Percentiles rank a stretch among this genome's conserved stretches.
Conservation (phyloP, 352 stramenopile genomes). For the Globisporangium cystogenes region DNA sequence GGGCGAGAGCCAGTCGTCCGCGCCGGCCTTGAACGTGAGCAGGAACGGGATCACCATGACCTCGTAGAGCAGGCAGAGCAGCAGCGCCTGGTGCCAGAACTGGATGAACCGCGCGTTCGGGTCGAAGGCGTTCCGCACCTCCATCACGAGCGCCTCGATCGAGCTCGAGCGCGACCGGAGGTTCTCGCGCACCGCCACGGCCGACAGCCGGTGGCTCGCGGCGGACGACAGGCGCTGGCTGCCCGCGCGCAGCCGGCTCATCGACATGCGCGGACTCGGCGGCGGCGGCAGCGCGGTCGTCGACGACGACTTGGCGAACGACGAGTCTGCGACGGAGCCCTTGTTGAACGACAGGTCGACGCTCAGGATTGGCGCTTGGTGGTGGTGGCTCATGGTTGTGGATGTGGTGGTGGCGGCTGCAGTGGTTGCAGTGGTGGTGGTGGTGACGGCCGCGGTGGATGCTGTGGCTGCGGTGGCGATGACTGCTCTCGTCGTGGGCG, state of each 20-base stretch:
- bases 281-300: neutral
- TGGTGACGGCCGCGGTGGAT: too few relatives aligned
- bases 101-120: constrained; percentile 48
- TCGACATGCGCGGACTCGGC: constrained; percentile 4
- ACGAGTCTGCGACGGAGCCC: constrained; percentile 1
- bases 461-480: too few relatives aligned
- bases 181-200: constrained; percentile 14
- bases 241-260: neutral
- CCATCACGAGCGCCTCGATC: constrained; percentile 39
- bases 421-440: too few relatives aligned
- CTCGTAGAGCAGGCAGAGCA: constrained; percentile 49
- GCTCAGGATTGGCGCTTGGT: too few relatives aligned
- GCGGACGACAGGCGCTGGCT: constrained; percentile 4
- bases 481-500: too few relatives aligned
- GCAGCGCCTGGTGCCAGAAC: constrained; percentile 52
- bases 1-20: constrained; percentile 15
- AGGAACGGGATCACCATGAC: constrained; percentile 47
- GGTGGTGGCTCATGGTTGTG: neutral
- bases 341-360: constrained; percentile 1
- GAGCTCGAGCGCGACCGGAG: constrained; percentile 40
- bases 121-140: constrained; percentile 49
- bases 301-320: neutral
- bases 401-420: too few relatives aligned
- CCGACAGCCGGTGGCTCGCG: constrained; percentile 5
- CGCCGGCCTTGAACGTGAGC: constrained; percentile 24